Evolutionary conservation across 192 early-diverging fungal genomes (phyloP).

Genomic region (Rhizophagus sp.): DNA sequence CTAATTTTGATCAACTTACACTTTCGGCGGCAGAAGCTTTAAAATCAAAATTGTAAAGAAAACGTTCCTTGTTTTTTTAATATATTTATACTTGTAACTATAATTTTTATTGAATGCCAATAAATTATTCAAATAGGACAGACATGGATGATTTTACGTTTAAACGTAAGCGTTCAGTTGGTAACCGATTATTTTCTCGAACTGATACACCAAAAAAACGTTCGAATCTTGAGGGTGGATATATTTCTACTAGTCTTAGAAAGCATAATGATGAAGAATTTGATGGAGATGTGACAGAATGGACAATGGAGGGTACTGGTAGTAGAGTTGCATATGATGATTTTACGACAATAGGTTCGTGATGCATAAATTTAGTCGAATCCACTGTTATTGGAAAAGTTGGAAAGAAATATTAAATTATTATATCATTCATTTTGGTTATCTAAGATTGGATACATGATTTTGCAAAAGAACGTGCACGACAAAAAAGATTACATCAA

Average conservation of each 20-base stretch:
- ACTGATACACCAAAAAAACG: conserved; percentile 6
- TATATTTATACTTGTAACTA: no score
- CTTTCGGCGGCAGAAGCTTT: conserved; percentile 12
- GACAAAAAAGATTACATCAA: conserved; percentile 59
- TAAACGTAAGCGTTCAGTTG: conserved; percentile 19
- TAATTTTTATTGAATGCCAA: no score
- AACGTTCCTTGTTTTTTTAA: no score
- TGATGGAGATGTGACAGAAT: conserved; percentile 42
- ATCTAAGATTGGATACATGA: conserved; percentile 87
- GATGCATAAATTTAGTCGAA: neutral
- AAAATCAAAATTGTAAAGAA: conserved; percentile 14
- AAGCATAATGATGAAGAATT: conserved; percentile 29
- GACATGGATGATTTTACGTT: conserved; percentile 27
- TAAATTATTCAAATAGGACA: neutral
- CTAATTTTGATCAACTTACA: conserved; percentile 20
- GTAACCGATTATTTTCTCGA: conserved; percentile 19
- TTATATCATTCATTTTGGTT: neutral
- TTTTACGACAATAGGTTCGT: conserved; percentile 63
- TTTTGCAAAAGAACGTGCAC: conserved; percentile 75
- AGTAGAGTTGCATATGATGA: conserved; percentile 52
- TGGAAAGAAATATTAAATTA: neutral
- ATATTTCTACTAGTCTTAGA: conserved; percentile 23
- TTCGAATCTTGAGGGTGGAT: neutral
- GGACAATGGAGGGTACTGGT: conserved; percentile 47
- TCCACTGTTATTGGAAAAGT: neutral